Percentiles rank a stretch among this genome's conserved stretches.
Conservation (phyloP, 139 green algal genomes). For the Coelastrella sp. region DNA sequence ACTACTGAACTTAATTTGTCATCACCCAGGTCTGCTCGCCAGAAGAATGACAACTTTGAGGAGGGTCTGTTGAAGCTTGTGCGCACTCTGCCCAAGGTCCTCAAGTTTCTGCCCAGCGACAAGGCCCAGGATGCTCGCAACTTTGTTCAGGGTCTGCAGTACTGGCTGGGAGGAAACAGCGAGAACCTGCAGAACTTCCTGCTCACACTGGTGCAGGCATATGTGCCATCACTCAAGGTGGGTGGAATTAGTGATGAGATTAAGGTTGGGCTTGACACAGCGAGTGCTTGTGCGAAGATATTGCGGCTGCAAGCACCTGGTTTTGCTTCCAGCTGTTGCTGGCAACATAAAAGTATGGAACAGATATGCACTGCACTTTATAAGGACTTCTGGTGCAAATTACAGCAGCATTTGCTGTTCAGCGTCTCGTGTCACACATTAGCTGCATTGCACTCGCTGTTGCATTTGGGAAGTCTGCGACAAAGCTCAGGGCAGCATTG, state of each 20-base stretch:
- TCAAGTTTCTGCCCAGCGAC: constrained; percentile 96
- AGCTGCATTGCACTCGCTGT: no score
- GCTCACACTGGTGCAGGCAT: constrained; percentile 85
- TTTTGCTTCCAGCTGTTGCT: no score
- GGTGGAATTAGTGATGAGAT: background rate
- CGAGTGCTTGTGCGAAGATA: no score
- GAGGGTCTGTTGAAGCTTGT: constrained; percentile 99
- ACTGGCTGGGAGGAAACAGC: constrained; percentile 98
- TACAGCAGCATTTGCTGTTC: no score
- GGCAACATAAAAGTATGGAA: no score
- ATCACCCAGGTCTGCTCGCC: constrained; percentile 57
- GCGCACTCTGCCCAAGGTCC: constrained; percentile 87
- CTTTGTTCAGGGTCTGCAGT: constrained; percentile 97
- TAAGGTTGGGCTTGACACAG: no score
- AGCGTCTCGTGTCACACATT: no score
- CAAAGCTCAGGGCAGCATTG: no score
- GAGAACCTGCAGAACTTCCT: constrained; percentile 99
- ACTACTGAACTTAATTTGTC: background rate
- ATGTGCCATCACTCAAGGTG: constrained; percentile 89
- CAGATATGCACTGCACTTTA: no score
- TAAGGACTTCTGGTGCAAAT: no score
- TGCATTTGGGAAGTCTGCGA: no score
- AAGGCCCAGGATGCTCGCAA: constrained; percentile 94
- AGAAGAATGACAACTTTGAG: constrained; percentile 98
- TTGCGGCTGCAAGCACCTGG: no score